Base-by-base conservation (phyloP, 768 basidiomycete genomes). In the Polyporus arcularius region DNA sequence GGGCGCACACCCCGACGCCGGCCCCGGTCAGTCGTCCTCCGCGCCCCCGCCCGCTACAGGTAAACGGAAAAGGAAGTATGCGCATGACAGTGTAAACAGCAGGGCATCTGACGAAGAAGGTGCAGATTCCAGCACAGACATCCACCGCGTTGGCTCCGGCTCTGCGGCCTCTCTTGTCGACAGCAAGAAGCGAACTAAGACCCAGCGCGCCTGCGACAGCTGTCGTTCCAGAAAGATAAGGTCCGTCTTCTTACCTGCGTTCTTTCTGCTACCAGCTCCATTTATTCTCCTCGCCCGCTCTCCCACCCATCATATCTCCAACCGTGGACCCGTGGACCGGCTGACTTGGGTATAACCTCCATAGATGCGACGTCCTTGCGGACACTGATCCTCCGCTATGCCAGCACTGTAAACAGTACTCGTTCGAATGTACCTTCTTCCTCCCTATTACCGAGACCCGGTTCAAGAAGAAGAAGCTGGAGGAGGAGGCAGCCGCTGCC, bases 361-460 rank as follows among this genome's bases (percentile, higher is more conserved):
- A 58, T 68, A 82, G 86, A 68, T 98, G 97, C 75, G 96, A 98
- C 70, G 84, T 97, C 67, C 79, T 98, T 16, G 40, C 82, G 0
- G 92, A 94, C 67, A 73, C 83, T 51, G 89, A 93, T 2, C 90
- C 91, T 0, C 87, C 90, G 16, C 70, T 90, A 51, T 98, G 95
- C 71, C 90, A 94, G 67, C 96, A 98, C 73, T 98, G 96, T 82
- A 92, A 93, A 70, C 92, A 94, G 71, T 94, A 94, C 68, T 83
- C 85, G 46, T 92, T 95, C 66, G 94, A 96, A 65, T 97, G 96
- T 73, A 97, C 96, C 5, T 97, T 96, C 77, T 96, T 97, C 80
- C 85, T 98, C 12, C 97, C 97, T 42, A 99, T 99, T 67, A 94
- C 96, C 10, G 97, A 98, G 74, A 99, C 97, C 0, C 88, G 97